Evolutionary conservation across 2,329 filamentous ascomycete species (phyloP), one percentile per base, ranked within the genome.

Genomic region (Trichophyton equinum): DNA sequence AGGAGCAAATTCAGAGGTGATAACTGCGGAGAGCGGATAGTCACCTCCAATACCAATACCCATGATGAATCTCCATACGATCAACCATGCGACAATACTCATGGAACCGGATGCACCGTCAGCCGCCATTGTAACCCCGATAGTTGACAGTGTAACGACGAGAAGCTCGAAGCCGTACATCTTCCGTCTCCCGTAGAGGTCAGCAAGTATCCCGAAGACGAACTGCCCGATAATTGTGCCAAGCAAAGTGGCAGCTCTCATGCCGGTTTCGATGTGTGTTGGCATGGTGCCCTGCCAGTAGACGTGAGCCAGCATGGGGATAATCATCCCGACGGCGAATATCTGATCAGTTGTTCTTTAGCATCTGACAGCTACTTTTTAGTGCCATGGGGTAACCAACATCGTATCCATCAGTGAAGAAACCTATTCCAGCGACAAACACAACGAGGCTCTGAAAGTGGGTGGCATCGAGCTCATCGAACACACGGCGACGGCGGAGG

Each of bases 381-480:
- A 2, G 9, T 25, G 22, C 9, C 18, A 9, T n/a, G 33, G 15
- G 36, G 36, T 18, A 42, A 11, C 36, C 11, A 27, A 42, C 42
- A 44, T 42, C 33, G 25, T 46, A 59, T 40, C 57, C 57, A 59
- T 59, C 57, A 33, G 38, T 42, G 44, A 59, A 59, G 38, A 59
- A 44, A 27, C 57, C 57, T 9, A 59, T 44, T 7, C 42, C 57
- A 8, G 57, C 57, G 13, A 59, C 57, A 44, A 30, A 65, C 56
- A 27, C 49, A 8, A 64, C 62, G 2, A 64, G 53, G 42, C 56
- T 62, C 59, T 65, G 64, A 13, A 65, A 65, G 42, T 65, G 64
- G n/a, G 64, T 65, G 27, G 63, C 57, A 60, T 65, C 64, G 15
- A 65, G 61, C 42, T 64, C 64, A 46, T 65, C 62, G 27, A 65